Evolutionary conservation across 2,329 filamentous ascomycete genomes (phyloP), one percentile per base, ranked within the genome.

Genomic region (Diaporthe citrichinensis): DNA sequence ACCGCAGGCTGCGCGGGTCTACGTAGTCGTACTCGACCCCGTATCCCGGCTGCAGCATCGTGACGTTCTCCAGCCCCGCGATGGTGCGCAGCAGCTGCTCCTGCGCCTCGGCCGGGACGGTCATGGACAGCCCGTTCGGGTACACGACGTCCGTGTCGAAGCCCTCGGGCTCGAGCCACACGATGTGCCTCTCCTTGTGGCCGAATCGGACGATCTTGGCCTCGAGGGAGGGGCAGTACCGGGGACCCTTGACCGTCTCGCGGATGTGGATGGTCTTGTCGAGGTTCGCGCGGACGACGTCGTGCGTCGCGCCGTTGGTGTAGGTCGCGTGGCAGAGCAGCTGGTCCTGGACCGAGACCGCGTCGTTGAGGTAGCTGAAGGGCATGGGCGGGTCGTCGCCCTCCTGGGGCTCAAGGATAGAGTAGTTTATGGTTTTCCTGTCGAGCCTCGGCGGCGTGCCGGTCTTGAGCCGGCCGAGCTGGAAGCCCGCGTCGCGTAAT

Each of bases 21-120:
- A 99, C 95, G 83, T 99, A 99, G 86, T 98, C 97, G 84, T 99
- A 99, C 83, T 99, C 97, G 2, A 99, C 97, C 10, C 97, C 97
- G 81, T 99, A 99, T 12, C 96, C 97, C 1, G 96, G 94, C 81
- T 98, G 96, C 9, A 98, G 90, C 96, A 99, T 98, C 36, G 88
- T 92, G 6, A 95, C 95, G 76, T 96, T 92, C 81, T 98, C 96
- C 1, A 99, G 89, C 0, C 97, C 97, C n/a, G 86, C 89, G 72
- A 99, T 94, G 0, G 95, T 98, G 74, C 92, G 93, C n/a, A 99
- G 88, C 81, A 97, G 92, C 71, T 93, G 90, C 80, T 94, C 93
- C 83, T 99, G 97, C 0, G 94, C 95, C 74, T 96, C 95, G 0
- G 92, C 93, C 0, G 97, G 97, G 3, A 99, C 92, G 0, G 97